Conservation (phyloP, 345 rosid genomes). For the Eutrema heterophyllum region DNA sequence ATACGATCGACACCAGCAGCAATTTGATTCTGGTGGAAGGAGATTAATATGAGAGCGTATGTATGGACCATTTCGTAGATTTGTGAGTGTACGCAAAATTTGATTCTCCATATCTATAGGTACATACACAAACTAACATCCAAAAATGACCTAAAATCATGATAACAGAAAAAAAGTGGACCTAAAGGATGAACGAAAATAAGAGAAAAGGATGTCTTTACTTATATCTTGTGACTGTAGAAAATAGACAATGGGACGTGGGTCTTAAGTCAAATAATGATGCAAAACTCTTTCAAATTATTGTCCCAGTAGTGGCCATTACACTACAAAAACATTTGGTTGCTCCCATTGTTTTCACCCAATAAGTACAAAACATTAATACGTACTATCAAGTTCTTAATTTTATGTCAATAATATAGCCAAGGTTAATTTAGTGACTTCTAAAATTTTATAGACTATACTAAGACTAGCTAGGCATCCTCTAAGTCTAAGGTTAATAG, state of each 20-base stretch:
- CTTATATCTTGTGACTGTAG: background rate
- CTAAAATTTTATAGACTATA: background rate
- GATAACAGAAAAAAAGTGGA: background rate
- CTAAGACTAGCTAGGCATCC: background rate
- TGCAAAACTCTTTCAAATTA: background rate
- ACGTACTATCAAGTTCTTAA: background rate
- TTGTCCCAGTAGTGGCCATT: background rate
- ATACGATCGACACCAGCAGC: too few relatives aligned
- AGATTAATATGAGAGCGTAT: too few relatives aligned
- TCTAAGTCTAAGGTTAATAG: background rate
- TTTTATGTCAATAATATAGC: background rate
- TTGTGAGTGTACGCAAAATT: background rate
- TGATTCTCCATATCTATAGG: background rate
- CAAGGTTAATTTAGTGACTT: background rate
- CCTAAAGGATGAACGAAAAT: background rate
- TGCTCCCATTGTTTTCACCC: conserved; percentile 1
- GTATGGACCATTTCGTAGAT: background rate
- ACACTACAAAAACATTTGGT: background rate
- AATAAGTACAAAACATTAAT: background rate
- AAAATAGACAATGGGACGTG: background rate
- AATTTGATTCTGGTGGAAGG: too few relatives aligned
- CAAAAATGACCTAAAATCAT: background rate
- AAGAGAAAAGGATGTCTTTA: background rate
- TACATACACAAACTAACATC: conserved; percentile 9
- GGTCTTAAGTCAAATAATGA: background rate